Conservation (phyloP, 140 eudicot species). For the Flaveria floridana region DNA sequence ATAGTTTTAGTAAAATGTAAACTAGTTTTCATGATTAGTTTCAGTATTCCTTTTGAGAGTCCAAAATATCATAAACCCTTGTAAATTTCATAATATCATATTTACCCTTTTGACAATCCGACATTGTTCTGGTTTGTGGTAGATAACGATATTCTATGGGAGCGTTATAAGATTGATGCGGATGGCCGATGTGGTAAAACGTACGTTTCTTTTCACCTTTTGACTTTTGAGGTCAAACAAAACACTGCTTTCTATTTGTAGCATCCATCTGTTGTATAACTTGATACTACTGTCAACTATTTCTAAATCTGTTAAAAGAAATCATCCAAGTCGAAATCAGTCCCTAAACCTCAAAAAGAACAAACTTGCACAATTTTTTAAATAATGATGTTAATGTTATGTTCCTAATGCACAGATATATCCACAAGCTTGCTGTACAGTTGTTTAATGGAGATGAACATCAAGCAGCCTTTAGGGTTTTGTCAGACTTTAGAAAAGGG, state of each 20-base stretch:
- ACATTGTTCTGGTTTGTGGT: slow-evolving; percentile 29
- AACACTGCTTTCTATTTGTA: not conserved
- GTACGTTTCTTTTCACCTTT: slow-evolving; percentile 46
- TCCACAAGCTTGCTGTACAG: slow-evolving; percentile 69
- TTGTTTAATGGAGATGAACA: slow-evolving; percentile 81
- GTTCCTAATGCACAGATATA: slow-evolving; percentile 50
- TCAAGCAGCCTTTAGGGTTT: slow-evolving; percentile 87
- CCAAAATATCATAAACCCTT: not conserved
- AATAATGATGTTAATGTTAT: not conserved
- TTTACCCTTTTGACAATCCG: slow-evolving; percentile 2
- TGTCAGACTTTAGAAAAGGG: slow-evolving; percentile 87
- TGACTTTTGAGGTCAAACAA: slow-evolving; percentile 15
- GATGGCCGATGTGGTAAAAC: slow-evolving; percentile 76
- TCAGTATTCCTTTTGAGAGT: not conserved
- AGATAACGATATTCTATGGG: slow-evolving; percentile 66
- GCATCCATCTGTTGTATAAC: not conserved
- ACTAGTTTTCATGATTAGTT: not conserved
- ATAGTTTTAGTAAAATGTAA: not conserved
- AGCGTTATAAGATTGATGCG: slow-evolving; percentile 70
- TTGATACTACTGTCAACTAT: not conserved
- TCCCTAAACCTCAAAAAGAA: not conserved
- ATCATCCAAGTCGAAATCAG: not conserved
- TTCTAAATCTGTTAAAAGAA: not conserved
- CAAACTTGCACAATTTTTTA: slow-evolving; percentile 8
- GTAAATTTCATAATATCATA: not conserved